A percentile compares a stretch with the other conserved stretches of the same genome.
Conservation (phyloP, 2,329 filamentous ascomycete species). For the Cordyceps fumosorosea region DNA sequence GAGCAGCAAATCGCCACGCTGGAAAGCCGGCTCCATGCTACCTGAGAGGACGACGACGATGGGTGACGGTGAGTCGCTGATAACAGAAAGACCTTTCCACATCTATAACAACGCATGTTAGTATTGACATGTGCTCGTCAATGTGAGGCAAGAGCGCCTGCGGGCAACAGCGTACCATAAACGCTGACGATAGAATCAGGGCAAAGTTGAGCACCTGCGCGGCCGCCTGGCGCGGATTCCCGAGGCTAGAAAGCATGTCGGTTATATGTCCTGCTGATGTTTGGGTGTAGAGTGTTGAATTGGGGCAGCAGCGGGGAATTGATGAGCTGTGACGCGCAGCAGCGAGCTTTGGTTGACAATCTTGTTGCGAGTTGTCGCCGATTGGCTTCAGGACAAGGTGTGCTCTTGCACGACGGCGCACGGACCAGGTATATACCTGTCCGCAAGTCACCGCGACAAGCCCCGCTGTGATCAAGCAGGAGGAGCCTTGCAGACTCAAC, state of each 20-base stretch:
- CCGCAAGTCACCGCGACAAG: neutral
- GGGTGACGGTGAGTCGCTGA: slow-evolving; percentile 67
- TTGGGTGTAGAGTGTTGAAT: neutral
- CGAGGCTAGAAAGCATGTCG: slow-evolving; percentile 61
- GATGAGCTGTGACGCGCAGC: slow-evolving; percentile 1
- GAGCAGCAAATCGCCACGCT: slow-evolving; percentile 69
- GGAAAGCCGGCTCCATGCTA: slow-evolving; percentile 79
- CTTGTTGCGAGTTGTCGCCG: neutral
- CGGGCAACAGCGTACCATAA: slow-evolving; percentile 56
- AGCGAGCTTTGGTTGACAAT: neutral
- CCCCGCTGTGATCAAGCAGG: neutral
- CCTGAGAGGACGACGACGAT: slow-evolving; percentile 80
- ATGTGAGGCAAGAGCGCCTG: neutral
- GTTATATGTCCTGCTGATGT: neutral
- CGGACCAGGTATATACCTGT: slow-evolving; percentile 11
- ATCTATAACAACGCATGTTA: slow-evolving; percentile 41
- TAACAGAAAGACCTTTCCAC: slow-evolving; percentile 81
- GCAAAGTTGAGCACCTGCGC: slow-evolving; percentile 84
- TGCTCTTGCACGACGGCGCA: slow-evolving; percentile 9
- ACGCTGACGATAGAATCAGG: slow-evolving; percentile 81
- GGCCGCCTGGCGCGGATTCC: slow-evolving; percentile 73
- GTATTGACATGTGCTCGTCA: neutral
- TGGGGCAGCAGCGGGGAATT: neutral
- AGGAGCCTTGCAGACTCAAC: too few relatives aligned
- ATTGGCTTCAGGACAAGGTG: slow-evolving; percentile 13